Evolutionary conservation across 768 basidiomycete species (phyloP).

Genomic region (Holtermanniella nyarrowii): DNA sequence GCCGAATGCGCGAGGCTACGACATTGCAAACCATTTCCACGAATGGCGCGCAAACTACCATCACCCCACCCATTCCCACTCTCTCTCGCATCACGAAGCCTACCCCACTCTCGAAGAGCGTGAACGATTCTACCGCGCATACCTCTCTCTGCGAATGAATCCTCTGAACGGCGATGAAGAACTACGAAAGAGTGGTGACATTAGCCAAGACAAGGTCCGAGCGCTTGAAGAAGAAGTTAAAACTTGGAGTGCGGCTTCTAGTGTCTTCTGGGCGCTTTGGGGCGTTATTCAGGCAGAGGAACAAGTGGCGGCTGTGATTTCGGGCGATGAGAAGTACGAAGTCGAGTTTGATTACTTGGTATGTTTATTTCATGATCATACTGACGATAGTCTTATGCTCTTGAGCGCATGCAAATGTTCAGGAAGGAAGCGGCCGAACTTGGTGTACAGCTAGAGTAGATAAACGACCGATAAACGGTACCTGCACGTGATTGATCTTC

Average conservation of each 20-base stretch:
- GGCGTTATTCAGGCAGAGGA: conserved; percentile 69
- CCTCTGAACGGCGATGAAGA: conserved; percentile 21
- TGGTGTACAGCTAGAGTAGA: conserved; percentile 18
- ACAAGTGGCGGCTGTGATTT: conserved; percentile 41
- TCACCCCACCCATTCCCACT: conserved; percentile 46
- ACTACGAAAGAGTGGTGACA: conserved; percentile 18
- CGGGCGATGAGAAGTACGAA: conserved; percentile 40
- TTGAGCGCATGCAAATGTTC: conserved; percentile 43
- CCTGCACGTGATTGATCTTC: no score
- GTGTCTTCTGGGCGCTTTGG: conserved; percentile 92
- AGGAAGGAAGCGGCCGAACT: conserved; percentile 40
- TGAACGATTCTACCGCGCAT: conserved; percentile 72
- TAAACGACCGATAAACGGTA: no score
- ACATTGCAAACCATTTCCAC: conserved; percentile 93
- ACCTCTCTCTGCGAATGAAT: conserved; percentile 49
- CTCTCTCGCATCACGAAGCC: conserved; percentile 43
- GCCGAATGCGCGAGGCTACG: conserved; percentile 83
- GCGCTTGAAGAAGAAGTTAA: conserved; percentile 67
- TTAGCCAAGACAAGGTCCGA: conserved; percentile 47
- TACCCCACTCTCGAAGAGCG: conserved; percentile 70
- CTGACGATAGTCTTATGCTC: conserved; percentile 51
- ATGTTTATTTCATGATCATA: conserved; percentile 4
- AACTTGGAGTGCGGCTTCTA: conserved; percentile 81
- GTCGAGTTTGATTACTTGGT: conserved; percentile 78
- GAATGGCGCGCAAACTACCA: conserved; percentile 92